Percentiles rank a stretch among this genome's conserved stretches.
phyloP scores from a whole-genome alignment of 1,139 yeast species.

The Saccharomyces hybrid region DNA sequence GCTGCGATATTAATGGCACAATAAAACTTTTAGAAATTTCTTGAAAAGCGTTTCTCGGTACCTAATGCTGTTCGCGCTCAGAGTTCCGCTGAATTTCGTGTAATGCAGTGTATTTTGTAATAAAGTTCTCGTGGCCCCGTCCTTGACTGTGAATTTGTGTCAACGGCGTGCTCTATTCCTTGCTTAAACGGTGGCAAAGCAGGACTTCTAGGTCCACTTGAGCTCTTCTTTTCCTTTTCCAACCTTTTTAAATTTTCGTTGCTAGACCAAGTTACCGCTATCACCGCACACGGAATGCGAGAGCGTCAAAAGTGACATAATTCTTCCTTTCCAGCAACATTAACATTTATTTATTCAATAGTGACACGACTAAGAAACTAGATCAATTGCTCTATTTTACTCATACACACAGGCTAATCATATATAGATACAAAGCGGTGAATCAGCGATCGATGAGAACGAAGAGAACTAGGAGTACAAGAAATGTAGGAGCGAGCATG shows the following conservation, averaged over 20 bases:
- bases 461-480: background rate
- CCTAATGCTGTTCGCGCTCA: background rate
- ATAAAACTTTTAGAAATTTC: background rate
- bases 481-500: background rate
- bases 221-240: background rate
- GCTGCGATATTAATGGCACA: background rate
- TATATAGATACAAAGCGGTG: background rate
- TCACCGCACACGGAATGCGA: background rate
- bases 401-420: background rate
- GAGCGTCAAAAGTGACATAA: background rate
- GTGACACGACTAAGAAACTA: background rate
- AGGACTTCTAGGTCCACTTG: background rate
- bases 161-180: background rate
- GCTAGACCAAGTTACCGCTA: background rate
- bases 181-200: background rate
- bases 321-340: background rate
- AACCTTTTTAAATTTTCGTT: background rate
- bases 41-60: background rate
- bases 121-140: background rate
- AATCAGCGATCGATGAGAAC: background rate
- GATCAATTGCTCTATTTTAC: background rate
- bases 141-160: background rate
- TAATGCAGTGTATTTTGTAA: background rate
- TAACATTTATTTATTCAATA: background rate
- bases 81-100: background rate